Conservation (phyloP, 345 rosid genomes). For the Populus pruinosa region DNA sequence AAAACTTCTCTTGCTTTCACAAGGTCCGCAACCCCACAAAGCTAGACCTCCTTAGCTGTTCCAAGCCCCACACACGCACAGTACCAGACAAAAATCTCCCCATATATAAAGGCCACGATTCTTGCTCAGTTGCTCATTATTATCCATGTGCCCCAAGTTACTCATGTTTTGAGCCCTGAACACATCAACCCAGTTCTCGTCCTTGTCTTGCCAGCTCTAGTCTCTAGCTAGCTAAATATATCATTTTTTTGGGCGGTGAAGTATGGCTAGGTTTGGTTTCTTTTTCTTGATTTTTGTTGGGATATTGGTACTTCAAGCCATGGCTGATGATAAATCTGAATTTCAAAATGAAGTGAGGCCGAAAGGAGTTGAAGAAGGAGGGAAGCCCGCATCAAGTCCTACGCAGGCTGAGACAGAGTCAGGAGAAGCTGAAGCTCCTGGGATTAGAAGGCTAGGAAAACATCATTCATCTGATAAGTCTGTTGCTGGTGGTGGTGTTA, state of each 20-base stretch:
- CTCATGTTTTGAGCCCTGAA: neutral
- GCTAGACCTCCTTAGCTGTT: neutral
- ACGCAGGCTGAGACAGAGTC: neutral
- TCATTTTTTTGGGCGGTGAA: neutral
- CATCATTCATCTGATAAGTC: conserved; percentile 41
- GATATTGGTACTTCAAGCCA: conserved; percentile 31
- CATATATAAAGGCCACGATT: neutral
- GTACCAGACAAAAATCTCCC: neutral
- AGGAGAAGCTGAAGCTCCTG: conserved; percentile 34
- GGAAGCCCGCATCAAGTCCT: neutral
- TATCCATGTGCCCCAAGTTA: neutral
- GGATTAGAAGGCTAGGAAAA: conserved; percentile 40
- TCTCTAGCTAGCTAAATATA: neutral
- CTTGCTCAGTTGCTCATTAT: too few species aligned
- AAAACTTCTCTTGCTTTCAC: too few species aligned
- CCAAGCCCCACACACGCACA: neutral
- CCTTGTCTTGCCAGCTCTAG: neutral
- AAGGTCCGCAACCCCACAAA: neutral
- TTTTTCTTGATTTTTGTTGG: conserved; percentile 24
- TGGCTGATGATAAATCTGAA: conserved; percentile 17
- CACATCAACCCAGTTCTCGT: neutral
- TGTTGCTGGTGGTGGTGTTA: conserved; percentile 60
- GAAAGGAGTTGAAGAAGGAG: neutral
- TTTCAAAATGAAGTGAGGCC: neutral
- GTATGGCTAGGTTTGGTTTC: conserved; percentile 21